These are phyloP conservation scores for Crithidia sp. DNA, from an alignment of 208 protist species.

Conservation along the genomic window DNA sequence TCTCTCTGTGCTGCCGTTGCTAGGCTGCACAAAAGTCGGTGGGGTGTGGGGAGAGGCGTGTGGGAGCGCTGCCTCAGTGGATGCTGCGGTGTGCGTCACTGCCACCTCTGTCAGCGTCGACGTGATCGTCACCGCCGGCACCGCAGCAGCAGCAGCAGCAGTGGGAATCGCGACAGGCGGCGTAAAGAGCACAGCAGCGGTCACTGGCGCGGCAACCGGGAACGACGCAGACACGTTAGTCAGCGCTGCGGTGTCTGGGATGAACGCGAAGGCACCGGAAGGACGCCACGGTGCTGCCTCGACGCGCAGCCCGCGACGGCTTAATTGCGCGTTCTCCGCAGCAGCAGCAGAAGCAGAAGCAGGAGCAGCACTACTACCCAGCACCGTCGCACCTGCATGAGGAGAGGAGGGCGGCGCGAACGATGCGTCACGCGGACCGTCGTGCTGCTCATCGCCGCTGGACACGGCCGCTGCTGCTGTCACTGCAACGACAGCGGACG, in stretches of 20 bases:
- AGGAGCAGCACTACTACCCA: neutral
- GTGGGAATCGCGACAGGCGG: too few relatives aligned
- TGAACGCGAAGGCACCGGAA: neutral
- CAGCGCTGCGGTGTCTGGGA: neutral
- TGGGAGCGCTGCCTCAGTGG: neutral
- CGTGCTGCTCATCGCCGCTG: neutral
- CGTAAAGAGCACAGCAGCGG: too few relatives aligned
- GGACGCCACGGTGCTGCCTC: slow-evolving; percentile 17
- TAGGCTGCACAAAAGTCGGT: too few relatives aligned
- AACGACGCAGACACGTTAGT: neutral
- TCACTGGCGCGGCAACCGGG: neutral
- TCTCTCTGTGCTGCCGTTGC: too few relatives aligned
- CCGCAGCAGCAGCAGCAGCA: neutral
- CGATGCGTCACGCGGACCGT: neutral
- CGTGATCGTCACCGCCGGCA: slow-evolving; percentile 14
- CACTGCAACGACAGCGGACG: too few relatives aligned
- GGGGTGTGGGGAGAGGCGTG: too few relatives aligned
- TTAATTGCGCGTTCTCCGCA: slow-evolving; percentile 1
- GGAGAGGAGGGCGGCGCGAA: neutral
- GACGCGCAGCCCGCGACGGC: slow-evolving; percentile 18
- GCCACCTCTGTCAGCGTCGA: neutral
- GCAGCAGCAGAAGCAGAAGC: neutral
- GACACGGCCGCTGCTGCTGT: neutral
- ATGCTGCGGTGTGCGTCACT: neutral
- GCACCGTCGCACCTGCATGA: neutral